These are phyloP conservation scores for Talaromyces funiculosus DNA, from an alignment of 2,329 filamentous ascomycete species.

Conservation along the genomic window DNA sequence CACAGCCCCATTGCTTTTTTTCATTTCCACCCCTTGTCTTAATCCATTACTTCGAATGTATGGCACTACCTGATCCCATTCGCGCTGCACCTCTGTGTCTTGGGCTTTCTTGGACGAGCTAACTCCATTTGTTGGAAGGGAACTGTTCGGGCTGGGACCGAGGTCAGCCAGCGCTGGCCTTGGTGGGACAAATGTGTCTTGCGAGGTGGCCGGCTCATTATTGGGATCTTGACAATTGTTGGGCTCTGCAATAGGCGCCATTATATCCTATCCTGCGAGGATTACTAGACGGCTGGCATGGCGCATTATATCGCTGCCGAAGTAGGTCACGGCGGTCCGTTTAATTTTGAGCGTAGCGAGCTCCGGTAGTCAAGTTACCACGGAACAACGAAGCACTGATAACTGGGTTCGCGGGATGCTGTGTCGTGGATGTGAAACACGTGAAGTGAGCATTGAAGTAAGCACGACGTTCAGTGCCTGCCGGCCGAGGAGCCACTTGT, in stretches of 20 bases:
- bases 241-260: slow-evolving; percentile 7
- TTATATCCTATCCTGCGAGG: slow-evolving; percentile 3
- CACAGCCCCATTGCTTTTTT: background rate
- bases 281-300: background rate
- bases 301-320: slow-evolving; percentile 1
- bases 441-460: background rate
- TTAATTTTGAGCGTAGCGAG: background rate
- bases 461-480: background rate
- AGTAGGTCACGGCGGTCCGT: background rate
- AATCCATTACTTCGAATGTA: background rate
- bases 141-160: slow-evolving; percentile 11
- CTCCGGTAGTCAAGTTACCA: background rate
- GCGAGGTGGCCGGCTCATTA: background rate
- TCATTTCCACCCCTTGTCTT: background rate
- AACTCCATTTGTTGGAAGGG: background rate
- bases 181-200: background rate
- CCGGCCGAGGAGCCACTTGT: background rate
- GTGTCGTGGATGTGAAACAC: background rate
- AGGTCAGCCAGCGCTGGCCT: slow-evolving; percentile 12
- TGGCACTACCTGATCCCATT: slow-evolving; percentile 10
- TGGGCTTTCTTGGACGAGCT: background rate
- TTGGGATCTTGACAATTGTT: background rate
- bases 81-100: slow-evolving; percentile 9
- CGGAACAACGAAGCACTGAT: background rate
- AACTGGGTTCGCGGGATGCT: background rate